phyloP scores from a whole-genome alignment of 768 basidiomycete species.

The Calvatia gigantea region DNA sequence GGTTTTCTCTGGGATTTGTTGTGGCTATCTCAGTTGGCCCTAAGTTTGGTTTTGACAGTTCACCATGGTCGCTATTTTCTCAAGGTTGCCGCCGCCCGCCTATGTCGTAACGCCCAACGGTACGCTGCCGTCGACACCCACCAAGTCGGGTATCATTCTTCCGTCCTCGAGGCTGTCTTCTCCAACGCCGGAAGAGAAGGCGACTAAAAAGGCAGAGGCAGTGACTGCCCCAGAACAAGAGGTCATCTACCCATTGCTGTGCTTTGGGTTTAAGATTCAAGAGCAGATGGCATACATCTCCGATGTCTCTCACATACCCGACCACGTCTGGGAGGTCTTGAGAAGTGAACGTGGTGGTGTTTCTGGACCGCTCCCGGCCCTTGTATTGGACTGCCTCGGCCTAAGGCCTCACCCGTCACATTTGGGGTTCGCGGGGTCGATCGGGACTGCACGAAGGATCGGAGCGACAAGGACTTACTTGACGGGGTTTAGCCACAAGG shows the following conservation, averaged over 20 bases:
- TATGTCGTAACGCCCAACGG: slow-evolving; percentile 37
- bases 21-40: not conserved
- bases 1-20: slow-evolving; percentile 14
- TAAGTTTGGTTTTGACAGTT: slow-evolving; percentile 35
- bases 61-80: slow-evolving; percentile 73
- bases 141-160: slow-evolving; percentile 26
- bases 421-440: slow-evolving; percentile 65
- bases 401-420: slow-evolving; percentile 72
- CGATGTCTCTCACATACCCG: slow-evolving; percentile 80
- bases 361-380: slow-evolving; percentile 39
- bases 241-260: slow-evolving; percentile 54
- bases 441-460: slow-evolving; percentile 52
- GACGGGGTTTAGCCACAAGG: slow-evolving; percentile 73
- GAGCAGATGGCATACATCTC: slow-evolving; percentile 72
- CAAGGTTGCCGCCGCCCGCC: slow-evolving; percentile 31
- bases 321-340: slow-evolving; percentile 60
- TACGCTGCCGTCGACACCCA: slow-evolving; percentile 34
- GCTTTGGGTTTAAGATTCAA: slow-evolving; percentile 68
- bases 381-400: slow-evolving; percentile 77
- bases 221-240: slow-evolving; percentile 10
- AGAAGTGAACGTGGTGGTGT: slow-evolving; percentile 16
- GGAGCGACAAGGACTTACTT: slow-evolving; percentile 64
- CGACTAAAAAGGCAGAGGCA: not conserved
- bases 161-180: slow-evolving; percentile 8
- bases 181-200: not conserved